Evolutionary conservation across 331 rosid genomes (phyloP), one percentile per base, ranked within the genome.

Genomic region (Pyracantha coccinea): DNA sequence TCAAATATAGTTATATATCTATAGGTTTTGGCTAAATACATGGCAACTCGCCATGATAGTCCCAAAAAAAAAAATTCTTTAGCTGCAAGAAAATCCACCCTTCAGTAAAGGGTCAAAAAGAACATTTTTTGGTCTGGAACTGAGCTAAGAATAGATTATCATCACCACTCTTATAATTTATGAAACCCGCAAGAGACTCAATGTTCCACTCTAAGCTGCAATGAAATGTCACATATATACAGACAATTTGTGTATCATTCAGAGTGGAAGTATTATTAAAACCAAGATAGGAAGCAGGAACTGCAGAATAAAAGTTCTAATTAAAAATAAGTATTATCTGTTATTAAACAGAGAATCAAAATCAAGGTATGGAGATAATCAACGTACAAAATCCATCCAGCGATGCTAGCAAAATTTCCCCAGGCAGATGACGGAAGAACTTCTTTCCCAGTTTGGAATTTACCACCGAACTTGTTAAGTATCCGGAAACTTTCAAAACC

Each of bases 381-480:
- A 44, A 76, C 86, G 8, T 77, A 85, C 86, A 75, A 67, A 85
- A 85, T 70, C 89, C 89, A 85, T 85, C 89, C 64, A 85, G 77
- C 12, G 86, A 80, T 7, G 86, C 89, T 31, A 85, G 81, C 63
- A 85, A 62, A 62, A 85, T 77, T 82, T 85, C 89, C 44, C 89
- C 89, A 20, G 86, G 89, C 57, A 85, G 83, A 79, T 41, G 74
- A 74, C 85, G 66, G 53, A 85, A 82, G 59, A 85, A 82, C 59
- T 82, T 85, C 85, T 85, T 85, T 59, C 89, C 89, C 64, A 74
- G 66, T 82, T 77, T 85, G 11, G 89, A 85, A 64, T 82, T 87
- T 5, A 78, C 87, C 73, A 87, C 82, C 21, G 87, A 66, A 71
- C 88, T 75, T 50, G 90, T 82, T 41, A 85, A 77, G 65, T 12